Evolutionary conservation across 2,329 filamentous ascomycete genomes (phyloP), one percentile per base, ranked within the genome.

Genomic region (Lithohypha guttulata): DNA sequence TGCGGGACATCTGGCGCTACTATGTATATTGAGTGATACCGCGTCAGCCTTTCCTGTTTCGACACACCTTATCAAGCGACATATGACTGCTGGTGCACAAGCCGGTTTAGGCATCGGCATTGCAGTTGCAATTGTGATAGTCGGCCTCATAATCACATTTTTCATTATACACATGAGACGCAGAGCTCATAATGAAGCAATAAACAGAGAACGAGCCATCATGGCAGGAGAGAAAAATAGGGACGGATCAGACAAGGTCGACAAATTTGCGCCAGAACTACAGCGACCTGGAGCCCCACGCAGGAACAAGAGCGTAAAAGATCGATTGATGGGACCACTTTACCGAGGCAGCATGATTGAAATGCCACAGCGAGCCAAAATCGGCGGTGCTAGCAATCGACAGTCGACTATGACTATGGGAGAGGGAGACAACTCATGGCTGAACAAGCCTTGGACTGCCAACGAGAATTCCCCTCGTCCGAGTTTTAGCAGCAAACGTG

Each of bases 401-500:
- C 35, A 31, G 22, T 48, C 45, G 39, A 51, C 49, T 8, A 28
- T 40, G 20, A 51, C 40, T 22, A 34, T 44, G 18, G 42, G 35
- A 18, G n/a, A n/a, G n/a, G 36, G 34, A 11, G 29, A 39, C 8
- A 40, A 41, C 23, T 36, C 44, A 19, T 46, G 49, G 39, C 23
- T 48, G 14, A 42, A 44, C 25, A 50, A 47, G 26, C 47, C 49
- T 1, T 51, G 49, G 49, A 41, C 47, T 10, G 25, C 30, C 15
- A 42, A 42, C 11, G 46, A 51, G 19, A 50, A 39, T 36, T 47
- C 42, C 20, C 49, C 49, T 2, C 34, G 47, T 27, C 46, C 47
- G 9, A 50, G 47, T 34, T 51, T 51, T 42, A 50, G 47, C 38
- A 51, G 49, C 45, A 51, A 51, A 42, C 40, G 49, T 13, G 49